Percentiles rank a stretch among this genome's conserved stretches.
Conservation (phyloP, 148 eudicot genomes). For the Diospyros kaki region DNA sequence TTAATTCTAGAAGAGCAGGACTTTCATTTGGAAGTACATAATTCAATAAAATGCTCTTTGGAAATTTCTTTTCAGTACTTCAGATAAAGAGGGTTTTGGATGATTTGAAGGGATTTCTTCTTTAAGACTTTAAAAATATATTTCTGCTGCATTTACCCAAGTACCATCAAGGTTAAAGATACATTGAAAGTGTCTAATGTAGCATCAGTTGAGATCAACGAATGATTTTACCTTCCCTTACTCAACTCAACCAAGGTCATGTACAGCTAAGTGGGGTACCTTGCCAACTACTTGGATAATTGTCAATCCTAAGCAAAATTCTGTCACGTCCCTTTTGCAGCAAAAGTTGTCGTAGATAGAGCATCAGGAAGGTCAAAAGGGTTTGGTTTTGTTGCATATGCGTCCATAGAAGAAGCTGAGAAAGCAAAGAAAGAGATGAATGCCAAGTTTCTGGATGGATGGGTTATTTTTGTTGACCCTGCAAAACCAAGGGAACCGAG, state of each 20-base stretch:
- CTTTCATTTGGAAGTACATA: not conserved
- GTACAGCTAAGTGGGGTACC: not conserved
- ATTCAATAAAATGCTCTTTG: not conserved
- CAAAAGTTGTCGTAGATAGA: conserved; percentile 66
- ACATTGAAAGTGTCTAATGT: no score
- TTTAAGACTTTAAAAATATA: not conserved
- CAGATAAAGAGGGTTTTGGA: not conserved
- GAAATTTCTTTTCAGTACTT: not conserved
- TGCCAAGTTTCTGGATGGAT: conserved; percentile 84
- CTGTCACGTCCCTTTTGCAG: conserved; percentile 31
- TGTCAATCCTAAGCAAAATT: no score
- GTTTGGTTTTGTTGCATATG: conserved; percentile 82
- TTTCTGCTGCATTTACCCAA: not conserved
- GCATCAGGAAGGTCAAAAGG: conserved; percentile 81
- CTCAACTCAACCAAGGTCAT: no score
- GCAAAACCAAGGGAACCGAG: conserved; percentile 72
- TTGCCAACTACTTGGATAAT: not conserved
- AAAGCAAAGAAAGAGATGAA: conserved; percentile 80
- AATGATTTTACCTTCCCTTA: no score
- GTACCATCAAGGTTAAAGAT: not conserved
- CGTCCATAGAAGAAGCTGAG: conserved; percentile 81
- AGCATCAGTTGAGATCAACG: no score
- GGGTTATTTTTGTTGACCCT: conserved; percentile 98
- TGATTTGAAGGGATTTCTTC: not conserved
- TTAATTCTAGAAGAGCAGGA: not conserved